Evolutionary conservation across 305 asterid species (phyloP), one percentile per base, ranked within the genome.

Genomic region (Petunia hybrid): DNA sequence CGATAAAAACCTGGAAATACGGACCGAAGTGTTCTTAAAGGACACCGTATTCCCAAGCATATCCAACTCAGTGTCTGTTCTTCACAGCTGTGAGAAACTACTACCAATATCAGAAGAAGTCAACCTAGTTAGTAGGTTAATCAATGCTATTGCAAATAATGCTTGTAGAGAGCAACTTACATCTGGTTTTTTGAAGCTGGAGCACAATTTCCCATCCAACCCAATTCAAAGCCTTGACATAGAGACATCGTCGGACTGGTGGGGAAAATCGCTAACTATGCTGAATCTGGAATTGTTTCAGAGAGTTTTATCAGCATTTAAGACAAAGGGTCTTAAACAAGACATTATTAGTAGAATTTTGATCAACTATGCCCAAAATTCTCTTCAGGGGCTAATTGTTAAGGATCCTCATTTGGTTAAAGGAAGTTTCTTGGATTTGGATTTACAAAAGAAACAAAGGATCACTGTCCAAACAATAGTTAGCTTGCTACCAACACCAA

Each of bases 131-230:
- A 85, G 80, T 81, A 81, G 95, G 70, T 46, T 92, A 55, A 92
- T 92, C 79, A 89, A 86, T 5, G 91, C 91, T 2, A 90, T 95
- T 8, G 95, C 98, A 1, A 91, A 85, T 75, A 93, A 93, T 83
- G 98, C 93, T 1, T 89, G 97, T 51, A 95, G 91, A 82, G 98
- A 95, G 87, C 99, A 93, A 90, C 88, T 95, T 1, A 90, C 97
- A 4, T 90, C 91, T 2, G 99, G 98, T 8, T 65, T 95, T 35
- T 92, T 94, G 55, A 95, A 93, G 84, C 87, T 95, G 40, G 98
- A 91, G 62, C 93, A 93, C 62, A 90, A 85, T 81, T 91, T 82
- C 76, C 81, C 91, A 3, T 68, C 89, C 5, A 90, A 91, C 53
- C 86, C 89, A 0, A 67, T 79, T 80, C 63, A 56, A n/a, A 81